Conservation (phyloP, 257 asterid species). For the Gynochthodes officinalis region DNA sequence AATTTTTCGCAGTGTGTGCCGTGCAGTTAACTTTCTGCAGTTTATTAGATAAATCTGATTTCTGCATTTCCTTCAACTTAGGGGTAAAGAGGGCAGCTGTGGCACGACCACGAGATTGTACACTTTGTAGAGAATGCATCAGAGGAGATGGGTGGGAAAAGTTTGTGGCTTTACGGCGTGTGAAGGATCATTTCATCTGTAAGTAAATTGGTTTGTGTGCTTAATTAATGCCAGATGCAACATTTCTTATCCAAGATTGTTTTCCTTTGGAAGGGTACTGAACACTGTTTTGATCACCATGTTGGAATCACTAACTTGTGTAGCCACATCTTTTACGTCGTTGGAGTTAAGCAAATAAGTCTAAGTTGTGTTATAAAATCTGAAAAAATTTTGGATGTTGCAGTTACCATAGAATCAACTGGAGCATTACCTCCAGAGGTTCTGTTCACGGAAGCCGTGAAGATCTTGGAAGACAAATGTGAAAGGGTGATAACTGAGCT, state of each 20-base stretch:
- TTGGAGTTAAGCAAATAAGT: background rate
- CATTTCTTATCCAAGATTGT: background rate
- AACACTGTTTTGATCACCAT: background rate
- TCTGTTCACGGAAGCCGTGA: constrained; percentile 83
- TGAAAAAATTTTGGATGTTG: background rate
- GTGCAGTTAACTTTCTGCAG: background rate
- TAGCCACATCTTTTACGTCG: background rate
- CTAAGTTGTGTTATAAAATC: too few species aligned
- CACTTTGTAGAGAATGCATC: constrained; percentile 92
- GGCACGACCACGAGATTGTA: constrained; percentile 78
- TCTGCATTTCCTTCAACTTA: constrained; percentile 19
- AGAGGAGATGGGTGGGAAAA: constrained; percentile 80
- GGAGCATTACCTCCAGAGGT: constrained; percentile 88
- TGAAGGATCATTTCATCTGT: constrained; percentile 94
- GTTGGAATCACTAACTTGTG: background rate
- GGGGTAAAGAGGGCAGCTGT: constrained; percentile 71
- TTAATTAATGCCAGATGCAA: background rate
- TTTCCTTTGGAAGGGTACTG: background rate
- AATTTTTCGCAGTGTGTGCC: background rate
- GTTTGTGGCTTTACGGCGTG: constrained; percentile 63
- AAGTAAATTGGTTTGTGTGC: constrained; percentile 38
- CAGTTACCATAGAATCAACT: constrained; percentile 87
- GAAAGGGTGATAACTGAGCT: constrained; percentile 68
- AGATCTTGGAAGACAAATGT: constrained; percentile 83
- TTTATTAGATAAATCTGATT: background rate